Evolutionary conservation across 805 yeast genomes (phyloP).

Genomic region (Nakazawaea laoshanensis): DNA sequence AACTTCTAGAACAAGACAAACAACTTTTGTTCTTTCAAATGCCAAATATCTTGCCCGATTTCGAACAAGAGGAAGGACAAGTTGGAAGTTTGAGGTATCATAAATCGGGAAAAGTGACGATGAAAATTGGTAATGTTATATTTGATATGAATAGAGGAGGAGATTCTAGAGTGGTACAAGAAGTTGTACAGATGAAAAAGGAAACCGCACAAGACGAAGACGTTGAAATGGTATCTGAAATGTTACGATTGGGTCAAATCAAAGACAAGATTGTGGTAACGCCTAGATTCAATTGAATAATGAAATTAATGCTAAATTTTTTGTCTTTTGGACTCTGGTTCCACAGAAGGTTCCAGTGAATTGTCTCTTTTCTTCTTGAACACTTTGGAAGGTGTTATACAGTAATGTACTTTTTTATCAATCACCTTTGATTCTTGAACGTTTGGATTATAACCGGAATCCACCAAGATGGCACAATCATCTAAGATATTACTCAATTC

Average conservation of each 20-base stretch:
- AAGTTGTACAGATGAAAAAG: slow-evolving; percentile 32
- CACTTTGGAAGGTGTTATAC: slow-evolving; percentile 42
- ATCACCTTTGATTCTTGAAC: slow-evolving; percentile 55
- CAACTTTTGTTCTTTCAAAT: slow-evolving; percentile 28
- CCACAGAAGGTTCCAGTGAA: background rate
- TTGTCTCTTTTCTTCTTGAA: slow-evolving; percentile 11
- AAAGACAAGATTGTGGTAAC: slow-evolving; percentile 49
- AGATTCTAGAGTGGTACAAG: slow-evolving; percentile 62
- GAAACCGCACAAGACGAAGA: slow-evolving; percentile 20
- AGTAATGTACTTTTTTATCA: slow-evolving; percentile 55
- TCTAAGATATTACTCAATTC: slow-evolving; percentile 35
- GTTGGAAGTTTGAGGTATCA: slow-evolving; percentile 73
- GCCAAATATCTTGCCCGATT: slow-evolving; percentile 36
- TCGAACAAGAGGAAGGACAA: slow-evolving; percentile 28
- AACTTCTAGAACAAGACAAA: slow-evolving; percentile 10
- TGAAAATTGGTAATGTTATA: slow-evolving; percentile 61
- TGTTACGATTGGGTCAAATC: slow-evolving; percentile 45
- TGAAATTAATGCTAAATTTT: slow-evolving; percentile 12
- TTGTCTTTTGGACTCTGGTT: slow-evolving; percentile 14
- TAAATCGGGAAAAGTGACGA: slow-evolving; percentile 73
- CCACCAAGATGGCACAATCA: slow-evolving; percentile 40
- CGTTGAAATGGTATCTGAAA: slow-evolving; percentile 28
- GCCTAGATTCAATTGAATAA: slow-evolving; percentile 30
- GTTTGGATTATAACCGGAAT: slow-evolving; percentile 33
- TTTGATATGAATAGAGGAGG: slow-evolving; percentile 71